Base-by-base conservation (phyloP, 257 asterid species). In the Petrea volubilis region DNA sequence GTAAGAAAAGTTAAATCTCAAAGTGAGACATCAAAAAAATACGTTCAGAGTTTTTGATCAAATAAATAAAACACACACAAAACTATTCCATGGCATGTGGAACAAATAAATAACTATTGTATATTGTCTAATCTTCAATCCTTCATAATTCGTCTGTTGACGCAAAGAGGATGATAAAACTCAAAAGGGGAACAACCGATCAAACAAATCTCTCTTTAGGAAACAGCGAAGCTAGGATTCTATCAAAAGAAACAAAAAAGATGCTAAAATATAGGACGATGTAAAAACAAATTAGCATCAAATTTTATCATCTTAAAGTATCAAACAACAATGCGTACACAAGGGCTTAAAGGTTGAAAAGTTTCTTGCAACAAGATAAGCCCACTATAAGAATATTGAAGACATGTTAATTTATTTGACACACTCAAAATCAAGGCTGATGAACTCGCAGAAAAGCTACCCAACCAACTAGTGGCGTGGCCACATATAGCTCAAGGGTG, bases 1-100 rank as follows among this genome's bases (percentile, higher is more conserved):
- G 71, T 34, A 67, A 71, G 65, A 62, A 53, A 73, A 20, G 40
- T n/a, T n/a, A n/a, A 7, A 69, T 59, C 70, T 40, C 17, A 20
- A 47, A 20, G 52, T 64, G n/a, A 33, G 34, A 12, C 17, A 28
- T 51, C 55, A 15, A 62, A 63, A 34, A 20, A 12, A 31, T 17
- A 33, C 12, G 23, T n/a, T 29, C 14, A 11, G 9, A 13, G 12
- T n/a, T n/a, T 64, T 55, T 24, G 5, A 33, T 18, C 17, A 60
- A 53, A 24, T 12, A 64, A 57, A 43, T 29, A 21, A n/a, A 64
- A 40, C 24, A 38, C 11, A 1, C 12, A 21, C 6, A 56, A 77
- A 3, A 1, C 17, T 8, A 8, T 10, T 55, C 55, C 46, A 47
- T 58, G 18, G n/a, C 66, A 41, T 14, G 62, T 21, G 4, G 36